Conservation (phyloP, 23 red algal genomes). For the Gracilariopsis chorda region DNA sequence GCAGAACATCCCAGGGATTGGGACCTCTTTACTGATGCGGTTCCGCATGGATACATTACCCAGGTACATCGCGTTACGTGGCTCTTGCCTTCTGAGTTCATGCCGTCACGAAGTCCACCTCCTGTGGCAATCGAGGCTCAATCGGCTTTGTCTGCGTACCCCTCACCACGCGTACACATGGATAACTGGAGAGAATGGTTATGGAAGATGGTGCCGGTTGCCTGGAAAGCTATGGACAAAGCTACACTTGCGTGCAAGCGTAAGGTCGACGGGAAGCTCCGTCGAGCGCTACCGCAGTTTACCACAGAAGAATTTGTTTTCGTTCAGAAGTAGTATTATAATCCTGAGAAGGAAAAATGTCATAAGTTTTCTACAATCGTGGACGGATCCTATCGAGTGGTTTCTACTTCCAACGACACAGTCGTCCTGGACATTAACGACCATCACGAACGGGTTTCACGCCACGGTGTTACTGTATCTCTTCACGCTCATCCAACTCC, state of each 20-base stretch:
- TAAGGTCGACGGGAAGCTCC: not conserved
- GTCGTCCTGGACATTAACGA: not conserved
- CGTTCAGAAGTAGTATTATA: conserved; percentile 1
- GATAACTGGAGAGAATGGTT: not conserved
- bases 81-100: not conserved
- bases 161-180: not conserved
- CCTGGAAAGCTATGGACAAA: not conserved
- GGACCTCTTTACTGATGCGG: not conserved
- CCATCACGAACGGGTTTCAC: not conserved
- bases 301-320: not conserved
- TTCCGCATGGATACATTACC: not conserved
- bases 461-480: not conserved
- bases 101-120: not conserved
- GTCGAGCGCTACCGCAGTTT: not conserved
- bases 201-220: not conserved
- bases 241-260: not conserved
- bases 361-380: conserved; percentile 37
- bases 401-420: not conserved
- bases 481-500: no score
- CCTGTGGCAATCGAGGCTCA: not conserved
- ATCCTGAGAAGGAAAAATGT: not conserved
- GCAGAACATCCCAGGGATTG: not conserved
- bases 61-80: not conserved
- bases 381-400: conserved; percentile 32
- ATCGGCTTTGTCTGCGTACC: no score